Evolutionary conservation across 1,284 basidiomycete genomes (phyloP).

Genomic region (Austroboletus novae-zelandiae): DNA sequence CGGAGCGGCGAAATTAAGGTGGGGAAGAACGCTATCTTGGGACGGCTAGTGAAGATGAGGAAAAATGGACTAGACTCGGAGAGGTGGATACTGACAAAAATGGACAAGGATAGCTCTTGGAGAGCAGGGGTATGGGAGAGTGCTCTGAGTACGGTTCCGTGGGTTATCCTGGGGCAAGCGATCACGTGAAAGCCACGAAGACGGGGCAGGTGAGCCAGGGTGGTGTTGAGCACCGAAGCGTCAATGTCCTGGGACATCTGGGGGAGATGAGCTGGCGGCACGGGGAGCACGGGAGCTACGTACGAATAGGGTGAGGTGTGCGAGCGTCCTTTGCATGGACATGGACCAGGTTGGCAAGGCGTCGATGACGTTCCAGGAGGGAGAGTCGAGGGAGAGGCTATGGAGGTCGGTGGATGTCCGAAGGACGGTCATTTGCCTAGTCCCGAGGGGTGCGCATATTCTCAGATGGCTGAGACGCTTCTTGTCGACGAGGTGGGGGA

Average conservation of each 20-base stretch:
- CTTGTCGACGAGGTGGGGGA: constrained; percentile 46
- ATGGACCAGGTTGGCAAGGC: constrained; percentile 54
- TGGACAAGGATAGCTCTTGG: constrained; percentile 57
- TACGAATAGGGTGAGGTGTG: constrained; percentile 56
- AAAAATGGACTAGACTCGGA: constrained; percentile 18
- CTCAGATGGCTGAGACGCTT: constrained; percentile 46
- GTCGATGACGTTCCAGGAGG: constrained; percentile 61
- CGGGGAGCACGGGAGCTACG: constrained; percentile 21
- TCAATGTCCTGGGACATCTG: constrained; percentile 59
- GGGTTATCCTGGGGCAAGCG: constrained; percentile 54
- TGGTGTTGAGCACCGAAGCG: constrained; percentile 44
- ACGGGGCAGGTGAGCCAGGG: constrained; percentile 47
- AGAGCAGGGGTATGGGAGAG: constrained; percentile 49
- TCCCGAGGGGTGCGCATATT: constrained; percentile 47
- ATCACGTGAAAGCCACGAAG: constrained; percentile 58
- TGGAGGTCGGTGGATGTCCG: constrained; percentile 39
- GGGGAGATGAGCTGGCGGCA: neutral
- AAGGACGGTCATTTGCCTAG: constrained; percentile 46
- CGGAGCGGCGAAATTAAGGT: constrained; percentile 35
- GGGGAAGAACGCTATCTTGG: constrained; percentile 27
- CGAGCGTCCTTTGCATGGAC: constrained; percentile 41
- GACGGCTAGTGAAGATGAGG: constrained; percentile 25
- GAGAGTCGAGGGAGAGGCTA: constrained; percentile 51
- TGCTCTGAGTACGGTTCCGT: constrained; percentile 46
- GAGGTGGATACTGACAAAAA: constrained; percentile 41